Evolutionary conservation across 1,284 basidiomycete genomes (phyloP).

Genomic region (Ustilago lituana): DNA sequence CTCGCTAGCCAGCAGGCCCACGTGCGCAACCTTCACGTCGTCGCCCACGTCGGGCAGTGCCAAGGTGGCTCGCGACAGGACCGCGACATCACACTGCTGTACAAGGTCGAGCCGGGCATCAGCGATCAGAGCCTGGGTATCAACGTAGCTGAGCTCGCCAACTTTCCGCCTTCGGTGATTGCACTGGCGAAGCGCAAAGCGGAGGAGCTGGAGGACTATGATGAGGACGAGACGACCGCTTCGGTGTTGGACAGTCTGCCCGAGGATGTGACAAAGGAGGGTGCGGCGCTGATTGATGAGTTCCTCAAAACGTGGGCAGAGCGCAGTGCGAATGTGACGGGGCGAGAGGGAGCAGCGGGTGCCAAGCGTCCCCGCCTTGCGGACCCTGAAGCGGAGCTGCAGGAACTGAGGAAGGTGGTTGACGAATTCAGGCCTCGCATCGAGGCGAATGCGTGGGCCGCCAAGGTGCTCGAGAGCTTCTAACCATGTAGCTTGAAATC

Average conservation of each 20-base stretch:
- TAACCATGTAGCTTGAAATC: constrained; percentile 15
- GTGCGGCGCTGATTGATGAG: constrained; percentile 81
- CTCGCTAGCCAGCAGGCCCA: constrained; percentile 85
- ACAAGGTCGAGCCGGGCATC: constrained; percentile 80
- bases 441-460: constrained; percentile 81
- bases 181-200: constrained; percentile 94
- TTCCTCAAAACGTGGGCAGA: constrained; percentile 81
- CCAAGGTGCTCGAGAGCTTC: constrained; percentile 71
- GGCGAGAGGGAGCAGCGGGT: constrained; percentile 9
- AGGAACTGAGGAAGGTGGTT: constrained; percentile 75
- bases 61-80: constrained; percentile 72
- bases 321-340: too few relatives aligned
- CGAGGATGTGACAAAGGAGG: constrained; percentile 77
- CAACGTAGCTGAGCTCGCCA: constrained; percentile 93
- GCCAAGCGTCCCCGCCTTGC: constrained; percentile 22
- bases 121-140: constrained; percentile 98
- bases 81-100: constrained; percentile 77
- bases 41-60: constrained; percentile 81
- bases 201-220: constrained; percentile 94
- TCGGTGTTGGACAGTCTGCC: constrained; percentile 39
- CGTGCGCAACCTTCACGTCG: constrained; percentile 94
- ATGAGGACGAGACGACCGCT: constrained; percentile 56
- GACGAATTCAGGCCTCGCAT: constrained; percentile 77
- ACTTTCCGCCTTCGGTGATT: constrained; percentile 93
- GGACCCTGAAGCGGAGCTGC: constrained; percentile 74